Evolutionary conservation across 495 filamentous ascomycete genomes (phyloP), one percentile per base, ranked within the genome.

Genomic region (Aspergillus asperescens): DNA sequence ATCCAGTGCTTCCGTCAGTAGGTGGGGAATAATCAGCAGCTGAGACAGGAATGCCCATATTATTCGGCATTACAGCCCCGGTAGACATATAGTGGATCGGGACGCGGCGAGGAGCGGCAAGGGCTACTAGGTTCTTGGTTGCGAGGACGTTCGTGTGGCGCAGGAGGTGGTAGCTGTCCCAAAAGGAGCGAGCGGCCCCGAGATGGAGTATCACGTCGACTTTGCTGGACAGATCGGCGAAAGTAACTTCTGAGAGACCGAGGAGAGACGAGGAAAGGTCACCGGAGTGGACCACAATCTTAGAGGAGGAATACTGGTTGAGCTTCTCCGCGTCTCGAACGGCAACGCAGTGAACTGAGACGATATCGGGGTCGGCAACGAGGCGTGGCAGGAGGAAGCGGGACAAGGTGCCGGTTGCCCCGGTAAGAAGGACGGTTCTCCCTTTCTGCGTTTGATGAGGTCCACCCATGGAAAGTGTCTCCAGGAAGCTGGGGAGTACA

Each of bases 71-170:
- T 20, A 52, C 40, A 1, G 62, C 57, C 4, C 74, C 70, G 3
- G 57, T 58, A 0, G 78, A 81, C 7, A 81, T 49, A 57, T 66
- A 81, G 56, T 81, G 79, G 24, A 82, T 56, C 0, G 77, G 75
- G n/a, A 77, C 58, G 0, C 47, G 46, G 7, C 71, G 61, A 0
- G 59, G 57, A 0, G 65, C 19, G 4, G 64, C 60, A 10, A 79
- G 51, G 1, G 47, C 49, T 7, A 67, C 46, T 1, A 84, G 70
- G 37, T 39, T 24, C 9, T 28, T n/a, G 18, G 34, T 40, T 2
- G 54, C 35, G 27, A 19, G 25, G 18, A 56, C 20, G n/a, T 56
- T 56, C 19, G 53, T 7, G 3, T 18, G 13, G 1, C 31, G 37
- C 16, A 56, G 15, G 4, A 39, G 27, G 6, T 22, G 13, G 39